Percentiles rank a stretch among this genome's conserved stretches.
phyloP scores from a whole-genome alignment of 768 basidiomycete species.

The Nidularia pulvinata region DNA sequence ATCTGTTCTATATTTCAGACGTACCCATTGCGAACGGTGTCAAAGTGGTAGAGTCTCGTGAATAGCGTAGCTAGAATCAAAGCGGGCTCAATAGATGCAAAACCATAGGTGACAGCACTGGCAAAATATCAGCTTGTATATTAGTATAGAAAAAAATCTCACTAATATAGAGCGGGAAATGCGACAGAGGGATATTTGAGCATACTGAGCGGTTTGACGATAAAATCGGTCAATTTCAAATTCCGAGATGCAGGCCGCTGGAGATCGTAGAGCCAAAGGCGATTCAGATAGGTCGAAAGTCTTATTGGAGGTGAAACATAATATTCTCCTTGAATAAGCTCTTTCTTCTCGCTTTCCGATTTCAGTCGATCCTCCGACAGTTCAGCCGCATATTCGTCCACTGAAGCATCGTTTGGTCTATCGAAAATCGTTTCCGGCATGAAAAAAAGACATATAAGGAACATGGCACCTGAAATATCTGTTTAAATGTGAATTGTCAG shows the following conservation, averaged over 20 bases:
- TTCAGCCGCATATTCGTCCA: slow-evolving; percentile 6
- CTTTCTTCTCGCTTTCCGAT: slow-evolving; percentile 7
- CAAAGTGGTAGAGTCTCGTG: slow-evolving; percentile 33
- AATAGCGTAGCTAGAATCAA: slow-evolving; percentile 34
- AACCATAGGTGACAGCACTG: slow-evolving; percentile 33
- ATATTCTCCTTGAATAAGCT: slow-evolving; percentile 7
- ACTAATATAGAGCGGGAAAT: slow-evolving; percentile 35
- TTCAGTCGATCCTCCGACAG: slow-evolving; percentile 8
- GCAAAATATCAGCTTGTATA: background rate
- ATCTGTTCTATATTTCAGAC: too few relatives aligned
- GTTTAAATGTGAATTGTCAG: background rate
- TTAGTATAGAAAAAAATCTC: background rate
- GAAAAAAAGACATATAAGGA: slow-evolving; percentile 30
- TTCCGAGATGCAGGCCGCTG: slow-evolving; percentile 21
- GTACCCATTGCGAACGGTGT: slow-evolving; percentile 34
- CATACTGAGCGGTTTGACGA: slow-evolving; percentile 32
- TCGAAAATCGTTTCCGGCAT: slow-evolving; percentile 42
- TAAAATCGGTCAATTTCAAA: slow-evolving; percentile 21
- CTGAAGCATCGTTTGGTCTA: slow-evolving; percentile 14
- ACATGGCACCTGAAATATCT: slow-evolving; percentile 15
- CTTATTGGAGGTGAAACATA: slow-evolving; percentile 24
- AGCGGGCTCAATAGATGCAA: slow-evolving; percentile 36
- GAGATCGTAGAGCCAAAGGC: slow-evolving; percentile 26
- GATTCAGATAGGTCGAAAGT: slow-evolving; percentile 17
- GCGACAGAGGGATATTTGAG: slow-evolving; percentile 36